Evolutionary conservation across 2,329 filamentous ascomycete species (phyloP).

Genomic region (Esteya vermicola): DNA sequence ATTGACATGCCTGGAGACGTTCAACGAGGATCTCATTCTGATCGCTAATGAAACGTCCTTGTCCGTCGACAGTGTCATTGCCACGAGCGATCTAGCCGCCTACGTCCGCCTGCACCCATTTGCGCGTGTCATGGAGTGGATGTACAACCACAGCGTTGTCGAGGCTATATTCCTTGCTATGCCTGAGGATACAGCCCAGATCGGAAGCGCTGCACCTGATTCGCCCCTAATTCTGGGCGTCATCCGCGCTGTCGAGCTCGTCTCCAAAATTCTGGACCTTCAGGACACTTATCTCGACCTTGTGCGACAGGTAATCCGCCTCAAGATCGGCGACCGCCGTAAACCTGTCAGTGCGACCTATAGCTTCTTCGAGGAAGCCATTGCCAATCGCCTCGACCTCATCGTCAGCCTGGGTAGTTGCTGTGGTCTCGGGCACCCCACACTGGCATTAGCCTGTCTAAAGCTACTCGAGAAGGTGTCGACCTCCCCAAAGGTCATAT

Average conservation of each 20-base stretch:
- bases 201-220: conserved; percentile 58
- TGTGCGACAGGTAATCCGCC: conserved; percentile 63
- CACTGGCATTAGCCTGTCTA: conserved; percentile 67
- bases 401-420: conserved; percentile 77
- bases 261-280: conserved; percentile 69
- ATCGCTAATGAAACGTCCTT: conserved; percentile 69
- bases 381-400: conserved; percentile 65
- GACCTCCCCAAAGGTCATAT: conserved; percentile 66
- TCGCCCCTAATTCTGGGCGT: conserved; percentile 73
- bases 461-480: conserved; percentile 76
- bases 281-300: conserved; percentile 88
- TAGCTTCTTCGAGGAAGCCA: conserved; percentile 81
- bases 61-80: conserved; percentile 60
- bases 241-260: conserved; percentile 66
- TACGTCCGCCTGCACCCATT: conserved; percentile 90
- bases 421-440: conserved; percentile 69
- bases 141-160: conserved; percentile 87
- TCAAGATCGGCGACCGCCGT: conserved; percentile 43
- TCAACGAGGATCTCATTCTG: conserved; percentile 87
- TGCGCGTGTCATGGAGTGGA: conserved; percentile 90
- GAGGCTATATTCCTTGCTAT: conserved; percentile 63
- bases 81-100: conserved; percentile 56
- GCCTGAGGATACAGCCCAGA: conserved; percentile 58
- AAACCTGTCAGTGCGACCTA: conserved; percentile 57
- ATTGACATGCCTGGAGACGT: conserved; percentile 61